phyloP scores from a whole-genome alignment of 2,329 filamentous ascomycete genomes.

The Penicillium occitanis region DNA sequence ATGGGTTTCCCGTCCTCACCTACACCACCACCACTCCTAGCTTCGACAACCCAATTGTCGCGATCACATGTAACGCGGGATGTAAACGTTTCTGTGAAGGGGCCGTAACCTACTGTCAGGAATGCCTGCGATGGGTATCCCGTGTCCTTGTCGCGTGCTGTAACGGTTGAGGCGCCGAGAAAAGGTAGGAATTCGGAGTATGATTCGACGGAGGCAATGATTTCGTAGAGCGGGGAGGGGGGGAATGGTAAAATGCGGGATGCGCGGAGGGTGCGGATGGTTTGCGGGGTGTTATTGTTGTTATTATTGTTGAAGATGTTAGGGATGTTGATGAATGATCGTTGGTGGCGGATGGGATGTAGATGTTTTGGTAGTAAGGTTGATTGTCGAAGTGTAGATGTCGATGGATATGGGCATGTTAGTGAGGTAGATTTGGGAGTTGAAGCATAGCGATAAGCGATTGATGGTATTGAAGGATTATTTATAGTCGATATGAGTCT shows the following conservation, averaged over 20 bases:
- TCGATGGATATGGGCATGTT: not conserved
- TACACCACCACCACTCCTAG: conserved; percentile 49
- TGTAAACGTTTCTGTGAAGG: conserved; percentile 79
- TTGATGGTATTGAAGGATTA: not conserved
- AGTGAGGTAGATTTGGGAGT: not conserved
- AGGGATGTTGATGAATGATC: conserved; percentile 20
- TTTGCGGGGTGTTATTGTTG: conserved; percentile 33
- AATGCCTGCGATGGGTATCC: conserved; percentile 68
- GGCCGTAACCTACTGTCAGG: conserved; percentile 81
- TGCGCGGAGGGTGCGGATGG: conserved; percentile 68
- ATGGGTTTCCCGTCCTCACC: conserved; percentile 63
- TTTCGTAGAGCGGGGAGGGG: conserved; percentile 68
- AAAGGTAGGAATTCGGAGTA: conserved; percentile 92
- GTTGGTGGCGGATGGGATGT: not conserved
- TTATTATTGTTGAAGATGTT: conserved; percentile 23
- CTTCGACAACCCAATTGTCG: conserved; percentile 67
- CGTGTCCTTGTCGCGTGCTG: conserved; percentile 61
- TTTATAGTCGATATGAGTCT: not conserved
- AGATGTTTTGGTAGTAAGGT: not conserved
- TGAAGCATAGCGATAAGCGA: not conserved
- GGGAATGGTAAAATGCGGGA: conserved; percentile 75
- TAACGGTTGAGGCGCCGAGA: conserved; percentile 75
- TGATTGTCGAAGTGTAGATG: not conserved
- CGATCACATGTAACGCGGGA: conserved; percentile 77
- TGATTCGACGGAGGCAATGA: conserved; percentile 83